phyloP scores from a whole-genome alignment of 768 basidiomycete genomes.

The Boletus reticulatus region DNA sequence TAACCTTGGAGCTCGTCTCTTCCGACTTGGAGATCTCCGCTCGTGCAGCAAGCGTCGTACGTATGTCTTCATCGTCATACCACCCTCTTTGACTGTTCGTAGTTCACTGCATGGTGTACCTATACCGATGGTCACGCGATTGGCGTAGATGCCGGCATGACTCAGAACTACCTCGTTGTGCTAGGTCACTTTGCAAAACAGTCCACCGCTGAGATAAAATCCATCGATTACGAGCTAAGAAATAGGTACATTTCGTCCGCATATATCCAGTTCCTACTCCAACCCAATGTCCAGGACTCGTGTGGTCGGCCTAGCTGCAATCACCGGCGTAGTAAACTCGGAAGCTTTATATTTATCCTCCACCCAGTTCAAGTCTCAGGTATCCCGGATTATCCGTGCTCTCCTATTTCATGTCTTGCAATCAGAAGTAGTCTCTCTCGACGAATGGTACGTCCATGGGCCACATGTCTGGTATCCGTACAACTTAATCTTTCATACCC shows the following conservation, averaged over 20 bases:
- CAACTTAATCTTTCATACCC: background rate
- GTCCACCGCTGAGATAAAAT: constrained; percentile 47
- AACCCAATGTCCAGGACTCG: constrained; percentile 54
- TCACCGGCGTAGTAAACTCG: constrained; percentile 78
- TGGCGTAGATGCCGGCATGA: constrained; percentile 70
- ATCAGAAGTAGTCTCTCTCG: constrained; percentile 54
- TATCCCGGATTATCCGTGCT: constrained; percentile 66
- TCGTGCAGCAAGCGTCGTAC: constrained; percentile 76
- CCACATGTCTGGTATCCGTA: background rate
- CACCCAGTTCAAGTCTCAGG: constrained; percentile 69
- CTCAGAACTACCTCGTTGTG: constrained; percentile 66
- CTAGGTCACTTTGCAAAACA: constrained; percentile 64
- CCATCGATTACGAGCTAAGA: constrained; percentile 63
- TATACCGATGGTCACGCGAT: constrained; percentile 86
- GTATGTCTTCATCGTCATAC: constrained; percentile 26
- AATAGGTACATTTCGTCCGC: constrained; percentile 55
- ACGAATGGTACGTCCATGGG: constrained; percentile 56
- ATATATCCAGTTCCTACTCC: background rate
- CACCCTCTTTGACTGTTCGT: background rate
- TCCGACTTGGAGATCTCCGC: constrained; percentile 74
- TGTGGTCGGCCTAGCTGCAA: constrained; percentile 80
- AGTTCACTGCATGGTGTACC: constrained; percentile 93
- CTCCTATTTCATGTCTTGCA: constrained; percentile 67
- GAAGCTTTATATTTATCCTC: constrained; percentile 78
- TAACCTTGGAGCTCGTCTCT: constrained; percentile 50